Evolutionary conservation across 305 asterid genomes (phyloP), one percentile per base, ranked within the genome.

Genomic region (Fraxinus ornus): DNA sequence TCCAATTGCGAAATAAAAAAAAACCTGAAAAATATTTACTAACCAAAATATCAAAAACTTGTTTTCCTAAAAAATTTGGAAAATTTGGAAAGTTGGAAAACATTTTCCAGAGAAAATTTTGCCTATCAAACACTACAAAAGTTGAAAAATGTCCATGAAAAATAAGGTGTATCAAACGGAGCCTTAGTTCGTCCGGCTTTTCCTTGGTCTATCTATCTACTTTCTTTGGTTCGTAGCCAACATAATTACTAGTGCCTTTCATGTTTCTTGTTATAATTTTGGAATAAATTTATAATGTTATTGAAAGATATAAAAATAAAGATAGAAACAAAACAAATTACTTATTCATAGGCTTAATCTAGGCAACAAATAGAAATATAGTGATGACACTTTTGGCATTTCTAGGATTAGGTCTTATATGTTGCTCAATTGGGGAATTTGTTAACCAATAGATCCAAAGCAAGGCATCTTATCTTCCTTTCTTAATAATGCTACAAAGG

Each of bases 391-490:
- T 57, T 70, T 78, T 71, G 81, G 77, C 81, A 62, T 76, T 74
- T 82, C 49, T 81, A 83, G 86, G 84, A 78, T 84, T 86, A 79
- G 87, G 84, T 81, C 78, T 8, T 24, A 6, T 66, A 66, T 7
- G n/a, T 30, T 49, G 75, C 35, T 77, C 22, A 7, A 28, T 77
- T 15, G 66, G 41, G 13, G 44, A 77, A 75, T 83, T 71, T 71
- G 80, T 83, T 79, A 84, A 85, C 44, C 72, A 84, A 87, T 62
- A 80, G 83, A 81, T 84, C 39, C 85, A 85, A 83, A 81, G 83
- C 75, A 73, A 86, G 78, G 86, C 81, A 85, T 87, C 88, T 78
- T 74, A 80, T 82, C 78, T 84, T 73, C 77, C 76, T 84, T 73
- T 77, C 78, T 82, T 80, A 74, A 85, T 80, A 70, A 85, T 85